These are phyloP conservation scores for Soucietia sequanensis DNA, from an alignment of 805 yeast genomes.

Conservation along the genomic window DNA sequence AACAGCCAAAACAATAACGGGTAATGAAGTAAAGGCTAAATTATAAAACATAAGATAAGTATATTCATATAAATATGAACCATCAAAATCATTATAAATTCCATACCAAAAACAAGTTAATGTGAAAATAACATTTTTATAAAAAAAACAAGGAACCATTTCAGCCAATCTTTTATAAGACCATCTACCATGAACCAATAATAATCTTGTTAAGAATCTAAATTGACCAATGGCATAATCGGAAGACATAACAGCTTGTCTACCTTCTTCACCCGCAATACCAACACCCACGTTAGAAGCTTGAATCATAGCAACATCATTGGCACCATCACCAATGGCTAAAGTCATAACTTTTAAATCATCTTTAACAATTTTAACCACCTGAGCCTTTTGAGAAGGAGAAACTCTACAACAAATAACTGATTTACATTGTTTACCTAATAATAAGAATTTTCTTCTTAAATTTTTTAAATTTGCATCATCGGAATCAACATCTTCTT, in stretches of 20 bases:
- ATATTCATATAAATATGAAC: conserved; percentile 73
- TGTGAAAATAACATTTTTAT: conserved; percentile 73
- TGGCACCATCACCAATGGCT: conserved; percentile 85
- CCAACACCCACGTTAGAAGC: conserved; percentile 86
- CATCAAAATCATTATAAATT: conserved; percentile 66
- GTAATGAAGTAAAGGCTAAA: conserved; percentile 77
- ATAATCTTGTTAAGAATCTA: conserved; percentile 59
- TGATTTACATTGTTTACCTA: conserved; percentile 73
- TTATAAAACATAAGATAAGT: conserved; percentile 78
- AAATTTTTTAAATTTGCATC: conserved; percentile 8
- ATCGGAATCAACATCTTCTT: conserved; percentile 20
- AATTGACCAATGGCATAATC: conserved; percentile 84
- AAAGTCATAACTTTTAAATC: conserved; percentile 70
- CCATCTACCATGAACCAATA: conserved; percentile 84
- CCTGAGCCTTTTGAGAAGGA: conserved; percentile 79
- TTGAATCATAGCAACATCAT: conserved; percentile 86
- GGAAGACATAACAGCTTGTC: conserved; percentile 85
- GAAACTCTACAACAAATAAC: conserved; percentile 85
- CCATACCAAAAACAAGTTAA: conserved; percentile 78
- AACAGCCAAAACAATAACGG: conserved; percentile 70
- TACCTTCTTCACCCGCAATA: conserved; percentile 83
- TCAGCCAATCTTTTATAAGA: conserved; percentile 72
- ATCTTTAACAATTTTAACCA: conserved; percentile 64
- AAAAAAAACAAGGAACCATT: conserved; percentile 77
- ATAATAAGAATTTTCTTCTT: conserved; percentile 56